Base-by-base conservation (phyloP, 768 basidiomycete species). In the Lactifluus volemus region DNA sequence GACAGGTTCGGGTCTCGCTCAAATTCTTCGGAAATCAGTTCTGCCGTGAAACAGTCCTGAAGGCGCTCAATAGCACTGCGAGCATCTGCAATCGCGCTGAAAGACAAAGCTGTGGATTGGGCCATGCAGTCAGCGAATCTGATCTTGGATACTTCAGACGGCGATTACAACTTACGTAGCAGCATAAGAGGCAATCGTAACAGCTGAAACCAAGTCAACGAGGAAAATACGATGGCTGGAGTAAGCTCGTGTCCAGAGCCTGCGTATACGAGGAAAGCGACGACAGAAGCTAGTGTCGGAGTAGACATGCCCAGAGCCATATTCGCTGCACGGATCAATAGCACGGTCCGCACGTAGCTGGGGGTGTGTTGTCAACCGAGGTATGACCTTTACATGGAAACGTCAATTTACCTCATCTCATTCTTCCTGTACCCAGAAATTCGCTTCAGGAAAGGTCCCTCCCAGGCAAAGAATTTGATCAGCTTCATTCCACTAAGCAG, bases 391-490 rank as follows among this genome's bases (percentile, higher is more conserved):
- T 15, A 42, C 12, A 8, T 1, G 6, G n/a, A 36, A 19, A 47
- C 15, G 7, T 3, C 41, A 4, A 64, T 69, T 39, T 17, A 81
- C 80, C 67, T 71, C 73, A 92, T 83, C 72, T 96, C 94, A 53
- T 80, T 79, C 52, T 74, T 75, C 55, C 95, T 79, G 68, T 88
- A 88, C 45, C 80, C 81, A 34, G 80, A 78, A 30, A 97, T 80
- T 49, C 86, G 83, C 15, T 82, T 75, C 25, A 96, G 77, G 72
- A 92, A 95, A 0, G 94, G 90, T 1, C 73, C 67, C 68, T 93
- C 91, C 91, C 91, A 94, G 5, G 88, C 85, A 72, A 95, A 95
- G 71, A 87, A 86, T 72, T 97, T 97, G 79, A 97, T 89, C 63
- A 96, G 81, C 65, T 90, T 87, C 83, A 97, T 94, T 1, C 90